Evolutionary conservation across 2,329 filamentous ascomycete species (phyloP).

Genomic region (Achaetomium macrosporum): DNA sequence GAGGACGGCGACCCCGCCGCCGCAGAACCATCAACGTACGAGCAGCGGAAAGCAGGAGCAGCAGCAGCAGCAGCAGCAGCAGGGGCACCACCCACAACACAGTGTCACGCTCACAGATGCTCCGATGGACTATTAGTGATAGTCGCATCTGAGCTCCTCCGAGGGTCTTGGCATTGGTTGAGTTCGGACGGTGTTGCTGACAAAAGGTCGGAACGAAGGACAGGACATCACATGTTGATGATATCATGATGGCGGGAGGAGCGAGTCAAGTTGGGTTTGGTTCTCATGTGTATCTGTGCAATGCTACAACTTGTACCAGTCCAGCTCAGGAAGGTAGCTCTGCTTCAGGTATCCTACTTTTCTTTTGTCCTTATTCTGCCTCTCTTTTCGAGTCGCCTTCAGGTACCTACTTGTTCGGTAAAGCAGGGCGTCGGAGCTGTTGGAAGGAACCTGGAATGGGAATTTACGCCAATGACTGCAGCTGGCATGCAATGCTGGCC

Average conservation of each 20-base stretch:
- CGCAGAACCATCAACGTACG: slow-evolving; percentile 8
- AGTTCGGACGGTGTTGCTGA: not conserved
- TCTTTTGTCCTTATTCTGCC: not conserved
- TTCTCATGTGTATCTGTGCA: slow-evolving; percentile 5
- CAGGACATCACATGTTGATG: not conserved
- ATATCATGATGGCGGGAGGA: slow-evolving; percentile 4
- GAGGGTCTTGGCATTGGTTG: not conserved
- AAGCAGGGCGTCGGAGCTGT: not conserved
- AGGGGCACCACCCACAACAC: slow-evolving; percentile 25
- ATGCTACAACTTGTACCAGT: slow-evolving; percentile 5
- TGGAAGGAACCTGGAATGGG: not conserved
- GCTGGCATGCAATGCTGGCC: no score
- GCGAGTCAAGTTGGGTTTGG: slow-evolving; percentile 6
- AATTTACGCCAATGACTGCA: no score
- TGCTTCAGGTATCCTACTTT: not conserved
- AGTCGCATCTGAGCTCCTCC: not conserved
- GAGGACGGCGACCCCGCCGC: slow-evolving; percentile 19
- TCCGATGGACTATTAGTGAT: slow-evolving; percentile 65
- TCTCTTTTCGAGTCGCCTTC: no score
- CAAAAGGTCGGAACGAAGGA: not conserved
- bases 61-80: slow-evolving; percentile 24
- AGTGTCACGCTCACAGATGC: slow-evolving; percentile 67
- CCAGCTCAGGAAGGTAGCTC: not conserved
- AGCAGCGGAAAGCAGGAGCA: not conserved
- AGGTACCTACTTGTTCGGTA: no score